Conservation (phyloP, 352 stramenopile species). For the Pythium aquatile region DNA sequence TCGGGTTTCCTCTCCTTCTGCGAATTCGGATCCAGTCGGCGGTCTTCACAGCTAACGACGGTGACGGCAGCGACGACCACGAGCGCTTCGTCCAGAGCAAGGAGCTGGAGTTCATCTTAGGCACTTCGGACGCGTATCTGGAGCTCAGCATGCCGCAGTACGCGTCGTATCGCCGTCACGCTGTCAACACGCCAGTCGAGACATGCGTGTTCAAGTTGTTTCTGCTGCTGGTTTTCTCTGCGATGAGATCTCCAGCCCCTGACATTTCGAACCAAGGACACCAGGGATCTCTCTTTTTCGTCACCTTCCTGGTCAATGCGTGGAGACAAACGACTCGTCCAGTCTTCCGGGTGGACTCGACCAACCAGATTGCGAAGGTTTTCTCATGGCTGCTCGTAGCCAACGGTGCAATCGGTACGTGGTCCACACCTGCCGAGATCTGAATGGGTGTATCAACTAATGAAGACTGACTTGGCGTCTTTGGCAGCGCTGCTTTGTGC, state of each 20-base stretch:
- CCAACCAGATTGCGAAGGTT: conserved; percentile 33
- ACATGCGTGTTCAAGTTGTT: conserved; percentile 47
- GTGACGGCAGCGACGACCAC: conserved; percentile 30
- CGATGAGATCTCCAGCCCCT: conserved; percentile 42
- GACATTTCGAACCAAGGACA: conserved; percentile 40
- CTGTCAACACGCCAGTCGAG: conserved; percentile 32
- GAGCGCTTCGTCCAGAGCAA: conserved; percentile 49
- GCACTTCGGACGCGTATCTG: conserved; percentile 54
- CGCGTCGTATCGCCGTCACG: conserved; percentile 42
- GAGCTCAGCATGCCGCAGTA: conserved; percentile 57
- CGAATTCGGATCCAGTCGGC: conserved; percentile 30
- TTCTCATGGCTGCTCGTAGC: conserved; percentile 41
- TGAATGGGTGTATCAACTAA: background rate
- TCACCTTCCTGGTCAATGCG: conserved; percentile 27
- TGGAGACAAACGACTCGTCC: conserved; percentile 24
- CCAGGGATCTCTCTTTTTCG: conserved; percentile 51
- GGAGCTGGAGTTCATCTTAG: conserved; percentile 56
- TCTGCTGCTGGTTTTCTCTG: conserved; percentile 51
- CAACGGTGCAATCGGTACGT: conserved; percentile 50
- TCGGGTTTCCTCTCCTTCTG: conserved; percentile 45
- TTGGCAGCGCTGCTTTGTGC: conserved; percentile 47
- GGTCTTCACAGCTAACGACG: conserved; percentile 27
- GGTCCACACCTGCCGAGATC: background rate
- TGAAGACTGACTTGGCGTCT: background rate
- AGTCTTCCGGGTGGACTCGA: conserved; percentile 40